phyloP scores from a whole-genome alignment of 2,329 filamentous ascomycete genomes.

The Colletotrichum camelliae region DNA sequence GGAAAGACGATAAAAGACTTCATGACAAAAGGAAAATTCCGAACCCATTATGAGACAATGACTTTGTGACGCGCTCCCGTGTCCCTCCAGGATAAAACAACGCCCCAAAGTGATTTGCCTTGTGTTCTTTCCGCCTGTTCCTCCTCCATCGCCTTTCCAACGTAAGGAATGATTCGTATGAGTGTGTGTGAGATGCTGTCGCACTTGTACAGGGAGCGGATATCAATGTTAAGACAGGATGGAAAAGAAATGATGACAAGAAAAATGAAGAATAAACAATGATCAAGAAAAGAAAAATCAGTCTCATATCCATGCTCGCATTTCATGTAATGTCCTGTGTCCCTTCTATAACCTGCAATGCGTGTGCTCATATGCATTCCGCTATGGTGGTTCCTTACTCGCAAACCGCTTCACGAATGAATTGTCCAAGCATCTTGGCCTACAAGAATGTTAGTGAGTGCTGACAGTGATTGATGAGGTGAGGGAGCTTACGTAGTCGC shows the following conservation, averaged over 20 bases:
- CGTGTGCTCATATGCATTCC: background rate
- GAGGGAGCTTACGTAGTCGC: conserved; percentile 41
- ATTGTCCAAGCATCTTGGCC: conserved; percentile 40
- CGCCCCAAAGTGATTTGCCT: background rate
- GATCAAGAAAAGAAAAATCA: background rate
- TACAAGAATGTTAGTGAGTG: conserved; percentile 25
- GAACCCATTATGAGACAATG: conserved; percentile 12
- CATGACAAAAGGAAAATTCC: conserved; percentile 6
- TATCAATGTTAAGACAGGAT: conserved; percentile 21
- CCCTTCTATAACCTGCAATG: conserved; percentile 21
- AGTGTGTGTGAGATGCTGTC: background rate
- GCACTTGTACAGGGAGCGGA: conserved; percentile 20
- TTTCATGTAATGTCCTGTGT: conserved; percentile 19
- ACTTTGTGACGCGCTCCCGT: background rate
- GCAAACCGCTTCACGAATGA: conserved; percentile 40
- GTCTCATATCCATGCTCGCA: conserved; percentile 16
- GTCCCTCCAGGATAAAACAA: background rate
- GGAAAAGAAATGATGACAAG: conserved; percentile 5
- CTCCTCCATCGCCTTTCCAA: background rate
- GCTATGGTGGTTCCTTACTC: conserved; percentile 16
- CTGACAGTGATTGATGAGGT: background rate
- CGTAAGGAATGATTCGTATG: conserved; percentile 18
- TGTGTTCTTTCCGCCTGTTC: background rate
- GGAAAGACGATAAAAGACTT: background rate
- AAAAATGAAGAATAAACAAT: conserved; percentile 1